These are phyloP conservation scores for Cyberlindnera nakhonratchasimensis DNA, from an alignment of 805 yeast genomes.

Conservation along the genomic window DNA sequence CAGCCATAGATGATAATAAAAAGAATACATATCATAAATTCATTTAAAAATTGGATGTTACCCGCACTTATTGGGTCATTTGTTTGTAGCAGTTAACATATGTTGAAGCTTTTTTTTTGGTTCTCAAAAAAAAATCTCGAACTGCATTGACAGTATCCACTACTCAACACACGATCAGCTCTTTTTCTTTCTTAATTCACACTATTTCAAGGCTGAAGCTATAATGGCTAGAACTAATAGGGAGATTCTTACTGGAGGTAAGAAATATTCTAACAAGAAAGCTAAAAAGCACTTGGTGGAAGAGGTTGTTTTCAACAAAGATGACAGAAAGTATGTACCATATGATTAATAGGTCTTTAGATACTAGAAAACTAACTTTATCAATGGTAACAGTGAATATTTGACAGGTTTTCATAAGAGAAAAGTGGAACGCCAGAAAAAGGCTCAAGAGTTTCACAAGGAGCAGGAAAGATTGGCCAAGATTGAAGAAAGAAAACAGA, in stretches of 20 bases:
- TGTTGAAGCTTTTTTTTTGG: no score
- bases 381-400: slow-evolving; percentile 49
- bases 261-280: slow-evolving; percentile 68
- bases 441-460: slow-evolving; percentile 70
- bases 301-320: slow-evolving; percentile 82
- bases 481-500: slow-evolving; percentile 69
- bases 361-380: not conserved
- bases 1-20: not conserved
- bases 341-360: no score
- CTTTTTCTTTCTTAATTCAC: no score
- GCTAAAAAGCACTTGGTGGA: slow-evolving; percentile 65
- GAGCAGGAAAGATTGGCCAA: slow-evolving; percentile 73
- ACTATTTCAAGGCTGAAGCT: not conserved
- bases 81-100: no score
- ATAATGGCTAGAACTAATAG: slow-evolving; percentile 48
- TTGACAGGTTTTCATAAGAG: slow-evolving; percentile 95
- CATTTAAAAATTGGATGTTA: no score
- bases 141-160: no score
- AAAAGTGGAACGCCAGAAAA: slow-evolving; percentile 81
- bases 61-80: no score
- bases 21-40: no score
- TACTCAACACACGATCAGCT: no score
- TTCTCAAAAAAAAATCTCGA: no score
- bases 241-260: slow-evolving; percentile 85
- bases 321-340: slow-evolving; percentile 52